These are phyloP conservation scores for Penicillium ucsense DNA, from an alignment of 495 filamentous ascomycete genomes.

Conservation along the genomic window DNA sequence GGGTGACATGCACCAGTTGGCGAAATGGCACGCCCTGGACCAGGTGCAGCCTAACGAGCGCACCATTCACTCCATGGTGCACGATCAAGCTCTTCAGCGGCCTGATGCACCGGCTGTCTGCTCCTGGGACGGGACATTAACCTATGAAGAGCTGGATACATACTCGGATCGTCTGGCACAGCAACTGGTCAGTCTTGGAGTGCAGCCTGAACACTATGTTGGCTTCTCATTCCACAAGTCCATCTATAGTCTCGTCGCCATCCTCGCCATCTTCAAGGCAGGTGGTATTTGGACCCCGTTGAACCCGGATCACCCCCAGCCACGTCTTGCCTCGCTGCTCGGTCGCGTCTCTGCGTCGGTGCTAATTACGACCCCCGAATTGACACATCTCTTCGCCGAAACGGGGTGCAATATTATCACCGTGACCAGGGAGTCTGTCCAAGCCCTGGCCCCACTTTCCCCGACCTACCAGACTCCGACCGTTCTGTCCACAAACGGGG, in stretches of 20 bases:
- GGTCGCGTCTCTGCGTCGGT: not conserved
- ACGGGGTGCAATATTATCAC: not conserved
- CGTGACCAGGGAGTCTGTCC: not conserved
- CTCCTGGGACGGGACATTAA: constrained; percentile 11
- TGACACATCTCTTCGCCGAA: not conserved
- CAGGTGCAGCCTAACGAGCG: too few species aligned
- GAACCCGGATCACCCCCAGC: constrained; percentile 1
- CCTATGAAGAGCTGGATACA: constrained; percentile 8
- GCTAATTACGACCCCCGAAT: not conserved
- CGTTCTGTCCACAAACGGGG: not conserved
- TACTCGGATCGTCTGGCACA: constrained; percentile 1
- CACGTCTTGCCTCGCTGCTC: not conserved
- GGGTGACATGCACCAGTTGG: not conserved
- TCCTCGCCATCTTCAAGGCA: constrained; percentile 43
- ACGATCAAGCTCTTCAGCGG: not conserved
- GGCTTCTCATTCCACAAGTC: constrained; percentile 50
- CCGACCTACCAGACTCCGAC: not conserved
- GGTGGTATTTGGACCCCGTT: constrained; percentile 21
- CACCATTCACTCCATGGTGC: too few species aligned
- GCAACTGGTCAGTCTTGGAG: constrained; percentile 4
- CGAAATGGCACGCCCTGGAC: too few species aligned
- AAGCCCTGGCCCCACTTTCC: not conserved
- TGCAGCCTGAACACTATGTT: constrained; percentile 30
- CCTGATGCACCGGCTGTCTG: constrained; percentile 1
- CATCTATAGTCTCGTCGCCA: constrained; percentile 26